These are phyloP conservation scores for Penicillium lagena DNA, from an alignment of 495 filamentous ascomycete genomes.

Conservation along the genomic window DNA sequence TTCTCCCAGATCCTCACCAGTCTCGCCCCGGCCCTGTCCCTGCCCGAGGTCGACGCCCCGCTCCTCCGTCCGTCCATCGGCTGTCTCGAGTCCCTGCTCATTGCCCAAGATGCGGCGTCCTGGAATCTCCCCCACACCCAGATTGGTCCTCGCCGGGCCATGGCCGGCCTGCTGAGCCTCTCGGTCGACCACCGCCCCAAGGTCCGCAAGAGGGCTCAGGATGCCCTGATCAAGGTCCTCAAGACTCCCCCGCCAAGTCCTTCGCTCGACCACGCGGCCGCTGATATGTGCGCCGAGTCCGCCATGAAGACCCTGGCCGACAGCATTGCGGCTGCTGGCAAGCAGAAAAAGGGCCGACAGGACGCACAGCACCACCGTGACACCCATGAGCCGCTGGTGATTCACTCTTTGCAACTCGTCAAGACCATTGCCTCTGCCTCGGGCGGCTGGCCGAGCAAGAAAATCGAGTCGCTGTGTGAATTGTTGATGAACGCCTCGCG, in stretches of 20 bases:
- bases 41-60: conserved; percentile 79
- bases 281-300: conserved; percentile 91
- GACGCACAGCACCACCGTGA: conserved; percentile 32
- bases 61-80: conserved; percentile 85
- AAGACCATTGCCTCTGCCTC: conserved; percentile 81
- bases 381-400: conserved; percentile 72
- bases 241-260: conserved; percentile 81
- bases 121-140: conserved; percentile 82
- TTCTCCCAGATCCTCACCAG: conserved; percentile 87
- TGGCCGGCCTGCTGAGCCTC: conserved; percentile 77
- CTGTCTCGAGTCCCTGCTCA: conserved; percentile 77
- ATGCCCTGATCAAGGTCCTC: conserved; percentile 77
- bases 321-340: conserved; percentile 54
- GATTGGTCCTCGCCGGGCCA: conserved; percentile 81
- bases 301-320: conserved; percentile 70
- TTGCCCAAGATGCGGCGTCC: conserved; percentile 78
- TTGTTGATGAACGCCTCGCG: conserved; percentile 78
- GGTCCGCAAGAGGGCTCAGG: conserved; percentile 89
- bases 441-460: conserved; percentile 94
- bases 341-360: conserved; percentile 59
- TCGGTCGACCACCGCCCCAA: conserved; percentile 88
- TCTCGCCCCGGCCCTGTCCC: conserved; percentile 74
- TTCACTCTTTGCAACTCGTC: conserved; percentile 85
- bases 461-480: conserved; percentile 87
- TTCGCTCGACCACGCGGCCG: conserved; percentile 83